phyloP scores from a whole-genome alignment of 805 yeast genomes.

The Candida awuae region DNA sequence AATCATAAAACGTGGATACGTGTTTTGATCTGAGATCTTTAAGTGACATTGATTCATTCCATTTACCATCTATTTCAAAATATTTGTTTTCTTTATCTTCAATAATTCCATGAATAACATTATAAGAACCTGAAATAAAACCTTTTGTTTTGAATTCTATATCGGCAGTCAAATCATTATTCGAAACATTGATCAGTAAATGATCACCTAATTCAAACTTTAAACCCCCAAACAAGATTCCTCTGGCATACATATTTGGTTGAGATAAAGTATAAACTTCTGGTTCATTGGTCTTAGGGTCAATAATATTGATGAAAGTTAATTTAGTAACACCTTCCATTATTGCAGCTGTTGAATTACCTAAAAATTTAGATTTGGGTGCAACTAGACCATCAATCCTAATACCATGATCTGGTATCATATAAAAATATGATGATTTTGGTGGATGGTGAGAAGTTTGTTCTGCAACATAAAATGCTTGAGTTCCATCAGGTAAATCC shows the following conservation, averaged over 20 bases:
- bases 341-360: conserved; percentile 93
- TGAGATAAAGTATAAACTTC: conserved; percentile 84
- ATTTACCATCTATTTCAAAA: conserved; percentile 75
- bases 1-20: conserved; percentile 50
- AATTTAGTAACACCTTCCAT: conserved; percentile 87
- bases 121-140: conserved; percentile 84
- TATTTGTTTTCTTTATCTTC: conserved; percentile 47
- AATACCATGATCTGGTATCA: conserved; percentile 71
- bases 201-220: conserved; percentile 91
- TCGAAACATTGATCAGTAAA: conserved; percentile 61
- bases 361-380: conserved; percentile 83
- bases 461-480: conserved; percentile 82
- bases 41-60: conserved; percentile 81
- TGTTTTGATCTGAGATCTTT: conserved; percentile 38
- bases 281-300: conserved; percentile 34
- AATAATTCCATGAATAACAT: conserved; percentile 73
- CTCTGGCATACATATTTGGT: conserved; percentile 93
- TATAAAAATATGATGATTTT: conserved; percentile 84
- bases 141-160: conserved; percentile 95
- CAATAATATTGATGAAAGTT: conserved; percentile 52
- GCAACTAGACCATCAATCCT: conserved; percentile 83
- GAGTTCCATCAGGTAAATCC: conserved; percentile 64
- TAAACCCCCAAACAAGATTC: conserved; percentile 83
- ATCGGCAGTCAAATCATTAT: conserved; percentile 55
- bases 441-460: conserved; percentile 99